Base-by-base conservation (phyloP, 495 filamentous ascomycete genomes). In the Penicillium maclennaniae region DNA sequence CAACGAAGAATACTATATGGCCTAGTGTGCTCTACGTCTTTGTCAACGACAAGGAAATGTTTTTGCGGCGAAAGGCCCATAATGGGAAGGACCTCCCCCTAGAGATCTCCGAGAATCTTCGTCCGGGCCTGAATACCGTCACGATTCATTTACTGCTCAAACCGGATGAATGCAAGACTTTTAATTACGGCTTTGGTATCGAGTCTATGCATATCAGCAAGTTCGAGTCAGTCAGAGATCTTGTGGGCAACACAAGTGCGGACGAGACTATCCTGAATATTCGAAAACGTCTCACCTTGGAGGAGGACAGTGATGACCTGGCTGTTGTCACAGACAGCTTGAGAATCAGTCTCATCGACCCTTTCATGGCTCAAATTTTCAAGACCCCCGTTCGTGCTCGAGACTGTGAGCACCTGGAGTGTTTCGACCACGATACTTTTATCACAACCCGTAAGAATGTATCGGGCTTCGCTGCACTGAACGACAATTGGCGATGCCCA, bases 361-460 rank as follows among this genome's bases (percentile, higher is more conserved):
- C 91, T 0, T 91, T 88, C 66, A 84, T 75, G 44, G 76, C 82
- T 0, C 69, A 68, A 4, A 81, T 95, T n/a, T 91, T 87, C 62
- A 70, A 80, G 3, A 70, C 79, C 0, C 91, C 91, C 4, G 88
- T 81, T 7, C 84, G 91, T 16, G 83, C 88, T 14, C 69, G 55
- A 7, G 43, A 41, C 15, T 87, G 84, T 65, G 69, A 69, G 7
- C 92, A 97, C 64, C 69, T 82, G 34, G 89, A 96, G 67, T 95
- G 89, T 65, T 96, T 97, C 63, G 92, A 97, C 65, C 84, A 93
- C 20, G 81, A 89, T 23, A 90, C 81, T 0, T 96, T 87, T 71
- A 77, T 97, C 12, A 62, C 71, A 14, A 90, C 87, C 0, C 79
- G 86, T 69, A 62, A 69, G 66, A 54, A 72, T 65, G 50, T 60